phyloP scores from a whole-genome alignment of 1,284 basidiomycete genomes.

The Bothia castanella region DNA sequence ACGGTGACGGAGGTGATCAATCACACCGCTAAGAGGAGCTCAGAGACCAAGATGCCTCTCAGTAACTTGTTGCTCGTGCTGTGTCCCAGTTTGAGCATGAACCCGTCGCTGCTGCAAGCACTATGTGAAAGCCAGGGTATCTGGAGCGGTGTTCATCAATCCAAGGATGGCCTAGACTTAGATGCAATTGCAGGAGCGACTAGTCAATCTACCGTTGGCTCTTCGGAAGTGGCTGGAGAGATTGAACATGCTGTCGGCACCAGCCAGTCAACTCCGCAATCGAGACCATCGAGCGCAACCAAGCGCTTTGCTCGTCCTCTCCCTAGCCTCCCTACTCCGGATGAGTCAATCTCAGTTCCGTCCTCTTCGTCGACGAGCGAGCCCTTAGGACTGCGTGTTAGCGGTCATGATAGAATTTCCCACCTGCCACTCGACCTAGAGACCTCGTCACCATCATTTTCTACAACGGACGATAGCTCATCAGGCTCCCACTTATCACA shows the following conservation, averaged over 20 bases:
- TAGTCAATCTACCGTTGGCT: neutral
- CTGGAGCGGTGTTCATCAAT: conserved; percentile 44
- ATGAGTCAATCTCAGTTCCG: conserved; percentile 2
- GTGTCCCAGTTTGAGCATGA: conserved; percentile 78
- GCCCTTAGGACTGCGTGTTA: conserved; percentile 6
- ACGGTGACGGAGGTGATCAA: conserved; percentile 73
- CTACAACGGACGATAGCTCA: conserved; percentile 30
- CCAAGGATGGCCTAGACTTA: conserved; percentile 7
- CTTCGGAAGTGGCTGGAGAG: neutral
- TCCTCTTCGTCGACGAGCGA: conserved; percentile 9
- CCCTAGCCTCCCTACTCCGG: conserved; percentile 24
- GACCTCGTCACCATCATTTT: conserved; percentile 24
- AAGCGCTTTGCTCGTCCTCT: conserved; percentile 26
- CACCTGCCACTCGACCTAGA: conserved; percentile 20
- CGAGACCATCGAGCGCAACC: conserved; percentile 14
- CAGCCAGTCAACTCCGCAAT: neutral
- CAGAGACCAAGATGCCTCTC: conserved; percentile 80
- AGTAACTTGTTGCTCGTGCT: conserved; percentile 77
- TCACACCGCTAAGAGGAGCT: conserved; percentile 56
- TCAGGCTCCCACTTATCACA: conserved; percentile 31
- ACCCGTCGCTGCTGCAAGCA: conserved; percentile 65
- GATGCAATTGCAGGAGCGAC: conserved; percentile 5
- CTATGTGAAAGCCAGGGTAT: conserved; percentile 68
- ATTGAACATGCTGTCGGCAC: neutral
- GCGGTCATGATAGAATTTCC: conserved; percentile 2